Conservation (phyloP, 148 eudicot genomes). For the Polygonum aviculare region DNA sequence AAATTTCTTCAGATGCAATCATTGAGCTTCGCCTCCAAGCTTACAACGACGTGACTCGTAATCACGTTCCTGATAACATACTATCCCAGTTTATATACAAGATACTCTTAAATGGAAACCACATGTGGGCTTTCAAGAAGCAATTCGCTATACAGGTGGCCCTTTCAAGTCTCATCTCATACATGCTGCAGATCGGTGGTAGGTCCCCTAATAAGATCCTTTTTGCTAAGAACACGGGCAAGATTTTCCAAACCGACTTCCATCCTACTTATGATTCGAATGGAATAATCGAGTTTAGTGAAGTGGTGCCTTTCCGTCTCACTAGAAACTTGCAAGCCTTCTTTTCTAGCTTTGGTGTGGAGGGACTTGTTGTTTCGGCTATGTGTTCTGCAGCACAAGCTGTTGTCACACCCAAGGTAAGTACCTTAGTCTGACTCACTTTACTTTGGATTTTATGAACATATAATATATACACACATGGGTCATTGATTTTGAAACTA, state of each 20-base stretch:
- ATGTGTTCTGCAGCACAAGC: conserved; percentile 97
- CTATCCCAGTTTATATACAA: conserved; percentile 92
- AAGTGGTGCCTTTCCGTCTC: conserved; percentile 91
- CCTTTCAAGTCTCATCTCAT: conserved; percentile 84
- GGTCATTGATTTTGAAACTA: neutral
- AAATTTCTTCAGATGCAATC: conserved; percentile 77
- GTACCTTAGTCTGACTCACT: neutral
- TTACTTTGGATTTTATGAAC: neutral
- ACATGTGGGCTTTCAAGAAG: conserved; percentile 97
- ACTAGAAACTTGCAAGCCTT: conserved; percentile 91
- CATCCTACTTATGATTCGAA: conserved; percentile 96
- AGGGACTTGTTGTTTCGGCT: conserved; percentile 86
- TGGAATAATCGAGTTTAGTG: conserved; percentile 91
- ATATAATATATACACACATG: neutral
- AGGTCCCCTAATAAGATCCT: conserved; percentile 95
- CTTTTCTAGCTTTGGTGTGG: conserved; percentile 95
- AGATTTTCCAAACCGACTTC: conserved; percentile 92
- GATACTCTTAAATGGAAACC: conserved; percentile 76
- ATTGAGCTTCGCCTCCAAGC: conserved; percentile 82
- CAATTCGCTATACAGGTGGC: conserved; percentile 94
- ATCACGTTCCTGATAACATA: conserved; percentile 64
- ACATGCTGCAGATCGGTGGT: conserved; percentile 93
- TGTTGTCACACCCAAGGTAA: conserved; percentile 82
- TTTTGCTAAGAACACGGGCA: conserved; percentile 93
- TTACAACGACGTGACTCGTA: neutral